Evolutionary conservation across 345 rosid genomes (phyloP).

Genomic region (Eucalyptus lansdowneana): DNA sequence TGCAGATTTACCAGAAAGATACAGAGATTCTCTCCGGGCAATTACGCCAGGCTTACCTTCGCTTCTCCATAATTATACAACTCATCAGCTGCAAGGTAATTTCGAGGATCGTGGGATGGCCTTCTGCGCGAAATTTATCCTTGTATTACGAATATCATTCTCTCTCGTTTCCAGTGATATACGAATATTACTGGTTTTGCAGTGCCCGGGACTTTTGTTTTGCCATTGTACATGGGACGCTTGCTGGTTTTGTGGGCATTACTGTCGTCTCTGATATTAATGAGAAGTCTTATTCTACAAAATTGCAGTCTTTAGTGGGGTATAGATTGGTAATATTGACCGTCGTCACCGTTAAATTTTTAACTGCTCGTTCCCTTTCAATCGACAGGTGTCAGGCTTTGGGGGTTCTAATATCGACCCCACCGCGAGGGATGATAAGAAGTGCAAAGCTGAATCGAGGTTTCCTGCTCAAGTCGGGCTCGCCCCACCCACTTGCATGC

Average conservation of each 20-base stretch:
- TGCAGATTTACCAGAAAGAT: constrained; percentile 89
- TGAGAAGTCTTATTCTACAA: neutral
- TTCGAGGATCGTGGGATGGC: constrained; percentile 63
- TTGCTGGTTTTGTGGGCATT: neutral
- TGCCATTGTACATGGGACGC: neutral
- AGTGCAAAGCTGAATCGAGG: constrained; percentile 92
- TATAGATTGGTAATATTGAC: accelerated
- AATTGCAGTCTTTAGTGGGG: neutral
- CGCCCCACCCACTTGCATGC: neutral
- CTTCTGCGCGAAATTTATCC: neutral
- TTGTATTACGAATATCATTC: neutral
- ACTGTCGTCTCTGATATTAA: neutral
- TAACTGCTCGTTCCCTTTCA: neutral
- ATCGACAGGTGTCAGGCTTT: constrained; percentile 66
- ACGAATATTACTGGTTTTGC: neutral
- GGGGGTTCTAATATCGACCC: constrained; percentile 97
- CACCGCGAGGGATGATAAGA: constrained; percentile 96
- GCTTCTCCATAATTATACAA: constrained; percentile 92
- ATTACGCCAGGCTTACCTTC: constrained; percentile 91
- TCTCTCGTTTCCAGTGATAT: neutral
- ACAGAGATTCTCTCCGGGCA: constrained; percentile 92
- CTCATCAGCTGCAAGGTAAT: constrained; percentile 94
- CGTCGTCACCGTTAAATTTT: neutral
- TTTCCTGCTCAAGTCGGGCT: constrained; percentile 86
- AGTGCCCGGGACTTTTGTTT: neutral